Base-by-base conservation (phyloP, 2,329 filamentous ascomycete genomes). In the Colletotrichum sublineola region DNA sequence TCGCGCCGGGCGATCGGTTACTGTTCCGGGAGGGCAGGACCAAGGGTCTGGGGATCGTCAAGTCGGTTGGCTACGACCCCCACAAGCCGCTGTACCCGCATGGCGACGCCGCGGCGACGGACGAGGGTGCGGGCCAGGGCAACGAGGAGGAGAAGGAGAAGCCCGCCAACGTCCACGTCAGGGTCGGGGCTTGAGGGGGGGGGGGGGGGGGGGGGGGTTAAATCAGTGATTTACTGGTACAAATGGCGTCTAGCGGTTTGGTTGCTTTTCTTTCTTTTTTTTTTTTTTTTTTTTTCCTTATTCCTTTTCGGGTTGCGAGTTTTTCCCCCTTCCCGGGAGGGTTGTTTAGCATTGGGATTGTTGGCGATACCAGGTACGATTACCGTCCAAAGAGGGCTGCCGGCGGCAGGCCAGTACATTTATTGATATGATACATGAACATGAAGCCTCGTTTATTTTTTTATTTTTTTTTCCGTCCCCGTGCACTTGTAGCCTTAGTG, bases 1-100 rank as follows among this genome's bases (percentile, higher is more conserved):
- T 99, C 15, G 93, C 91, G 0, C 92, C 94, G 0, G 96, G 96
- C 0, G 96, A 98, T 81, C 88, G 96, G 31, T 89, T 99, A 42
- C 84, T 99, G 24, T 99, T 99, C 86, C 89, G 96, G 53, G 96
- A 99, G 84, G 96, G 96, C 0, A 89, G 95, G 73, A 99, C 96
- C 0, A 98, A 98, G 85, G 96, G 96, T 0, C 84, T 99, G 0
- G 96, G 96, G 0, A 98, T 99, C 74, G 94, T 99, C 62, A 98
- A 97, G 81, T 89, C 90, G 50, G 88, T 98, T 0, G 95, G 95
- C 3, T 99, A 98, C 80, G 95, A 98, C 80, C 86, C 91, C 0
- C 78, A 78, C 12, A 81, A 85, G n/a, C 87, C 86, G 5, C 76
- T 89, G 48, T 74, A 68, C 20, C 73, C 70, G 9, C 70, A 73